Evolutionary conservation across 306 rosid genomes (phyloP).

Genomic region (Cicer judaicum): DNA sequence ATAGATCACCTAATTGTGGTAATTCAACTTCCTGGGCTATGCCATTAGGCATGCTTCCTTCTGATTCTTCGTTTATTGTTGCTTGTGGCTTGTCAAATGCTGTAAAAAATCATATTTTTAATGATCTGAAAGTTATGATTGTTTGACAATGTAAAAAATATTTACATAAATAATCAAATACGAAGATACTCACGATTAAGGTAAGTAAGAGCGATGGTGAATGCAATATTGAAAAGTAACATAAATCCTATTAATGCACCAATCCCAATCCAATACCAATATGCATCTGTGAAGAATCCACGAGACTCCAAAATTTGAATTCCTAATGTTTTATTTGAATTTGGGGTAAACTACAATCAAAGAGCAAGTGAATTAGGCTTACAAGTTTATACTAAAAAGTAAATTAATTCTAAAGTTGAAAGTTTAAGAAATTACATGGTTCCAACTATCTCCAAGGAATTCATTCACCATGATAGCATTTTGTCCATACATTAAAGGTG

Average conservation of each 20-base stretch:
- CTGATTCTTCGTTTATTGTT: slow-evolving; percentile 42
- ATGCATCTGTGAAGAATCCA: slow-evolving; percentile 47
- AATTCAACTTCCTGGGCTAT: slow-evolving; percentile 43
- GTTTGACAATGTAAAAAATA: too few relatives aligned
- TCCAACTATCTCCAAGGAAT: slow-evolving; percentile 57
- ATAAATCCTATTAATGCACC: slow-evolving; percentile 47
- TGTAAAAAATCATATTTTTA: background rate
- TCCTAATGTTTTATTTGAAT: slow-evolving; percentile 24
- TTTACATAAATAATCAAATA: background rate
- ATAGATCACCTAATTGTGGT: slow-evolving; percentile 50
- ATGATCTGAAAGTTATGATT: too few relatives aligned
- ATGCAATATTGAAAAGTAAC: slow-evolving; percentile 44
- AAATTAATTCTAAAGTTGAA: background rate
- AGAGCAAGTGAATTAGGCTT: slow-evolving; percentile 2
- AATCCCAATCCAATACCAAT: slow-evolving; percentile 67
- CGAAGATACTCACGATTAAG: slow-evolving; percentile 19
- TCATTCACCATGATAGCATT: slow-evolving; percentile 57
- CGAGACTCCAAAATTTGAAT: slow-evolving; percentile 37
- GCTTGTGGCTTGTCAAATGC: slow-evolving; percentile 57
- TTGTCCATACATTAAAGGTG: slow-evolving; percentile 68
- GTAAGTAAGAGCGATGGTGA: slow-evolving; percentile 41
- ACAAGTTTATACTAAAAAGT: background rate
- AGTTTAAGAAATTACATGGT: slow-evolving; percentile 45
- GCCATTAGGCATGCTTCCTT: background rate
- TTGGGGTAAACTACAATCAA: slow-evolving; percentile 22